These are phyloP conservation scores for Melanopsichium pennsylvanicum DNA, from an alignment of 1,284 basidiomycete genomes.

Conservation along the genomic window DNA sequence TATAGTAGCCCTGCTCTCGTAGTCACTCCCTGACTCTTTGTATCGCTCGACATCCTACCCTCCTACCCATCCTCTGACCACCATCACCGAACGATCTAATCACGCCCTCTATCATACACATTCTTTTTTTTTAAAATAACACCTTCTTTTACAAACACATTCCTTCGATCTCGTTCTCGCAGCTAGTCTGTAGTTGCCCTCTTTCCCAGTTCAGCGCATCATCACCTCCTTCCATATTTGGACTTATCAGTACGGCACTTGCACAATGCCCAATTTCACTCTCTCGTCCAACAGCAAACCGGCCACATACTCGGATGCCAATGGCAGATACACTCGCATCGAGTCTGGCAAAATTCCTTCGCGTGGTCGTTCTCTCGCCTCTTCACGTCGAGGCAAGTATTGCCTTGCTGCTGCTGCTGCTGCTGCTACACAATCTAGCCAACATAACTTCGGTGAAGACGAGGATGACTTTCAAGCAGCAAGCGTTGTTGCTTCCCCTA, in stretches of 20 bases:
- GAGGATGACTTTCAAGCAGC: slow-evolving; percentile 12
- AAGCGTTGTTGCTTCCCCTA: slow-evolving; percentile 9
- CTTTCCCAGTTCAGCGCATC: too few species aligned
- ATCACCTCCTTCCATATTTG: neutral
- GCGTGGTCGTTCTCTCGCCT: slow-evolving; percentile 26
- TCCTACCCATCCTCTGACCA: too few species aligned
- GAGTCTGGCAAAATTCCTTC: slow-evolving; percentile 32
- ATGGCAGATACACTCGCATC: slow-evolving; percentile 41
- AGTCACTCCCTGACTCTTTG: neutral
- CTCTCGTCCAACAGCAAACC: slow-evolving; percentile 23
- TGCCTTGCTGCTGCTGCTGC: slow-evolving; percentile 28
- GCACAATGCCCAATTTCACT: slow-evolving; percentile 34
- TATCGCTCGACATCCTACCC: slow-evolving; percentile 5
- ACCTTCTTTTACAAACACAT: slow-evolving; percentile 5
- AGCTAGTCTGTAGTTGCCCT: slow-evolving; percentile 1
- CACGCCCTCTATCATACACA: slow-evolving; percentile 7
- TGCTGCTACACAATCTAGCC: slow-evolving; percentile 2
- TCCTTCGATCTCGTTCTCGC: neutral
- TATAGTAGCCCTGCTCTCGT: too few species aligned
- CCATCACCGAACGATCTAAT: too few species aligned
- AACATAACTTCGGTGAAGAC: neutral
- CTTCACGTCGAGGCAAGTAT: slow-evolving; percentile 29
- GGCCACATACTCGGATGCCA: slow-evolving; percentile 30
- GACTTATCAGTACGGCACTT: too few species aligned
- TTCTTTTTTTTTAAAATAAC: slow-evolving; percentile 8